Conservation (phyloP, 176 grass and related monocot genomes). For the Juncus inflexus region DNA sequence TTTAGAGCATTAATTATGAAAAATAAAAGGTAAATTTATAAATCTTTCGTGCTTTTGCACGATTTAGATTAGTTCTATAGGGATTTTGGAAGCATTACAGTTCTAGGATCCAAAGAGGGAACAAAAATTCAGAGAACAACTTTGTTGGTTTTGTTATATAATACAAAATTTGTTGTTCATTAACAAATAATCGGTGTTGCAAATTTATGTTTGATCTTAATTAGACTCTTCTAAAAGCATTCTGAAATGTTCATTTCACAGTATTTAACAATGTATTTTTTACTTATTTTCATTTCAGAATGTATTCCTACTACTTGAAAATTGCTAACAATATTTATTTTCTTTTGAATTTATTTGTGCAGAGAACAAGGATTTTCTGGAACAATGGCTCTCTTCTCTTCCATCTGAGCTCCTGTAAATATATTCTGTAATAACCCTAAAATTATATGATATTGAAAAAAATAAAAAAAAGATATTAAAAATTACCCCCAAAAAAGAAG, state of each 20-base stretch:
- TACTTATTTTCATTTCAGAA: neutral
- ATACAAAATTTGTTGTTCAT: neutral
- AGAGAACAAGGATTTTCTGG: conserved; percentile 18
- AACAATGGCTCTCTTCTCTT: conserved; percentile 28
- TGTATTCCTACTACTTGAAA: neutral
- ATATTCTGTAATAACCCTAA: conserved; percentile 10
- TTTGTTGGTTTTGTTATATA: too few relatives aligned
- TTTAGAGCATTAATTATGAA: too few relatives aligned
- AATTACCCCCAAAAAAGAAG: conserved; percentile 11
- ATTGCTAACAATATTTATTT: neutral
- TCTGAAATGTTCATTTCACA: neutral
- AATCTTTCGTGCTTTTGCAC: too few relatives aligned
- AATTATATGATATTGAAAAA: neutral
- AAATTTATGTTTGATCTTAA: neutral
- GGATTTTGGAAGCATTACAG: too few relatives aligned
- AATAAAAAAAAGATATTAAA: neutral
- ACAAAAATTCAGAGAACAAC: too few relatives aligned
- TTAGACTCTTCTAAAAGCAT: too few relatives aligned
- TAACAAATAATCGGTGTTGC: neutral
- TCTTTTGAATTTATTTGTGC: neutral
- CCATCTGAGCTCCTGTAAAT: neutral
- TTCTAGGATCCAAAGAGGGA: too few relatives aligned
- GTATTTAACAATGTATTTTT: neutral
- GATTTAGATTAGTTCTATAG: too few relatives aligned
- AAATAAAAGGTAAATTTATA: too few relatives aligned